phyloP scores from a whole-genome alignment of 192 early-diverging fungal genomes.

The Ambispora gerdemannii region DNA sequence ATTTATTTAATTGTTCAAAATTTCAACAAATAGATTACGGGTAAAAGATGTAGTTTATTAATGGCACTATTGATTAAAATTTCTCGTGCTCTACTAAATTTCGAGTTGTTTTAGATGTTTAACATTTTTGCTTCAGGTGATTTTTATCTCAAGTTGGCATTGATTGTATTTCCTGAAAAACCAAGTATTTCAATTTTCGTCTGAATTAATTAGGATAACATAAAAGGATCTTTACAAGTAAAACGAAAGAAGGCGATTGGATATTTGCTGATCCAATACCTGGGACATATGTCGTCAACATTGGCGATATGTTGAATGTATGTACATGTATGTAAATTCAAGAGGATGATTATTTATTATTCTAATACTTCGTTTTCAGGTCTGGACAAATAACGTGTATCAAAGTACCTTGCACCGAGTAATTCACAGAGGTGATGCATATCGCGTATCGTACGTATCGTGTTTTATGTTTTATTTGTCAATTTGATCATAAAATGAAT shows the following conservation, averaged over 20 bases:
- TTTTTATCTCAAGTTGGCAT: too few species aligned
- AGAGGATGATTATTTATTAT: neutral
- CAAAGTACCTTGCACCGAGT: constrained; percentile 52
- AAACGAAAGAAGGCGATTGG: constrained; percentile 43
- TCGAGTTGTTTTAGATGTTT: constrained; percentile 34
- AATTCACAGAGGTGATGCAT: constrained; percentile 38
- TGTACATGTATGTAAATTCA: neutral
- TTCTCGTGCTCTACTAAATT: neutral
- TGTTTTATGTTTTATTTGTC: too few species aligned
- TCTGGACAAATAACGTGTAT: constrained; percentile 55
- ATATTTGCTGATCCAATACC: constrained; percentile 51
- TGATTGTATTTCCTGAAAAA: too few species aligned
- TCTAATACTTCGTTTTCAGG: constrained; percentile 8
- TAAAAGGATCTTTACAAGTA: constrained; percentile 50
- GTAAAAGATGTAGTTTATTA: neutral
- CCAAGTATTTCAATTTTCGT: neutral
- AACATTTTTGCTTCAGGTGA: constrained; percentile 47
- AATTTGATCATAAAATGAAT: too few species aligned
- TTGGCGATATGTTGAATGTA: constrained; percentile 54
- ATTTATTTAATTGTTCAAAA: too few species aligned
- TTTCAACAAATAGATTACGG: constrained; percentile 18
- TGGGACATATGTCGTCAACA: constrained; percentile 51
- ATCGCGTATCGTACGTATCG: constrained; percentile 41
- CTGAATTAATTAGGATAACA: constrained; percentile 39
- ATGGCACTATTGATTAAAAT: too few species aligned